Base-by-base conservation (phyloP, 2,329 filamentous ascomycete genomes). In the Chaetomiaceae sp. region DNA sequence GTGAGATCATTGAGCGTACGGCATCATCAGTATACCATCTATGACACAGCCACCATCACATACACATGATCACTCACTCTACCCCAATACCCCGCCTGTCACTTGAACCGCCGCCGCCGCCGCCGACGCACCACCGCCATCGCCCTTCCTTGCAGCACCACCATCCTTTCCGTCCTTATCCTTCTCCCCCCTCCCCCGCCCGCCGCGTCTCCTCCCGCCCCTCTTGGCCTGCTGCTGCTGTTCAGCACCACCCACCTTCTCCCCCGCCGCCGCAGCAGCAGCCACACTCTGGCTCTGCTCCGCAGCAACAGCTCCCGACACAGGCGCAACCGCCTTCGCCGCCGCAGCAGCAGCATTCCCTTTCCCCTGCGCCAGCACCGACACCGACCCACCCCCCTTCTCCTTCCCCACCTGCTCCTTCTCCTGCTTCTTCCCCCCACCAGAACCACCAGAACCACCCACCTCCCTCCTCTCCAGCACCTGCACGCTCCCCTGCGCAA, bases 351-450 rank as follows among this genome's bases (percentile, higher is more conserved):
- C 19, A 18, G 32, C 24, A 18, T 34, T 15, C 22, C 30, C 42
- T 38, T 49, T 49, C 38, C 32, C 42, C 20, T 45, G 38, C 0
- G 6, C 22, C 10, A 26, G 10, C 4, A 7, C 29, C 27, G 17
- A 7, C 0, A 29, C 15, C 50, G 42, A 17, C 44, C 60, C 62
- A 55, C 68, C 67, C 6, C 59, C 84, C 63, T 86, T 88, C 40
- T 85, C 78, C 67, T 95, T 90, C 19, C 95, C 69, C 1, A 97
- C 86, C 54, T 94, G 87, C 2, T 96, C 88, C 9, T 84, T 83
- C 6, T 87, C 89, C 62, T 94, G 86, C 0, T n/a, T n/a, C n/a
- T n/a, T n/a, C n/a, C n/a, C n/a, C n/a, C n/a, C n/a, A n/a, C n/a
- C n/a, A n/a, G n/a, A n/a, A n/a, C n/a, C n/a, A n/a, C n/a, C n/a